Evolutionary conservation across 129 eudicot genomes (phyloP), one percentile per base, ranked within the genome.

Genomic region (Arctium lappa): DNA sequence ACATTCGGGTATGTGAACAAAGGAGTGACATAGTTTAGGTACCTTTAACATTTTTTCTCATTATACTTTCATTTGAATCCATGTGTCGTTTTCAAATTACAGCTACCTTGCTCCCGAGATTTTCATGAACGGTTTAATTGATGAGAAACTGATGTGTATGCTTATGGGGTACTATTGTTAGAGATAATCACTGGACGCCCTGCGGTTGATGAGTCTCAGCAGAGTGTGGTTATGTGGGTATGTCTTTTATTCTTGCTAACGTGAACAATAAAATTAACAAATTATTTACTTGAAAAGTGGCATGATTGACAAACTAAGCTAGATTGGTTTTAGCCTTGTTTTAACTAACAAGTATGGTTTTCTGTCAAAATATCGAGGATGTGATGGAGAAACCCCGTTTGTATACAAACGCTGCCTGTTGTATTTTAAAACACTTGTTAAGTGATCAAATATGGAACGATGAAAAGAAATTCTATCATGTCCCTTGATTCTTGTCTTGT

Each of bases 51-150:
- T 82, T 53, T 68, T 72, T 78, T 39, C 60, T 6, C 73, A 33
- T 3, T 73, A 68, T 66, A 22, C 40, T 27, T 75, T 44, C 70
- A 53, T 27, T 48, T 80, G 83, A 30, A 72, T 48, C 39, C n/a
- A 33, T 16, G 56, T 15, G 15, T 66, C 38, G n/a, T 9, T 79
- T 78, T 15, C 8, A 80, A 18, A 75, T 50, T 70, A 8, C 90
- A 94, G 98, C 71, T 95, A 95, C 84, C 97, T 95, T 78, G 97
- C 99, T 37, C 99, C 97, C 7, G 97, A 95, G 90, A 85, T 93
- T 81, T 95, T 95, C 85, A 78, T 93, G 94, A 85, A 94, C 62
- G 98, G 97, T 50, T 46, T 80, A 76, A 94, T 94, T 15, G 97
- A 94, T 75, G 98, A 94, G 65, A 94, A 84, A 92, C 97, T 9